A percentile compares a stretch with the other conserved stretches of the same genome.
phyloP scores from a whole-genome alignment of 352 stramenopile genomes.

The Pythium sp. region DNA sequence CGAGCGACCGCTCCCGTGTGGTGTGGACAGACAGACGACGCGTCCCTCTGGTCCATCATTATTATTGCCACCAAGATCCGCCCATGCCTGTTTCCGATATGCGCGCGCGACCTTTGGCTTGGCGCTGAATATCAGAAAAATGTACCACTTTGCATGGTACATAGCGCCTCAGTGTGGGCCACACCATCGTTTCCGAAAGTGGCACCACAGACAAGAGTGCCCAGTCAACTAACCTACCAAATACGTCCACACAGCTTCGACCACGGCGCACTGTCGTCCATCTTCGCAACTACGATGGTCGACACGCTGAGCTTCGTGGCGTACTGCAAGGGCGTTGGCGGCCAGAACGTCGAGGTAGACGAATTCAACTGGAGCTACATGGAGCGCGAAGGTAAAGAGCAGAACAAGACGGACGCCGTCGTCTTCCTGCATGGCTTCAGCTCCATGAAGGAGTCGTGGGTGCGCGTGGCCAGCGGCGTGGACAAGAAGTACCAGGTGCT shows the following conservation, averaged over 20 bases:
- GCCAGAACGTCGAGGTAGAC: constrained; percentile 42
- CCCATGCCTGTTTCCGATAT: neutral
- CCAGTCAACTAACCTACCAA: neutral
- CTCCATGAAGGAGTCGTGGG: no score
- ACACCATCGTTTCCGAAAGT: neutral
- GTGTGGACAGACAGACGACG: neutral
- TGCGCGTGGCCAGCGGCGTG: no score
- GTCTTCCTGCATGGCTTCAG: no score
- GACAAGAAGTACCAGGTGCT: no score
- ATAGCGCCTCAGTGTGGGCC: neutral
- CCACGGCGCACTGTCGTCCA: constrained; percentile 22
- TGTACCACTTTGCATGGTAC: constrained; percentile 3
- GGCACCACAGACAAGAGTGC: no score
- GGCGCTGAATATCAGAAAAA: neutral
- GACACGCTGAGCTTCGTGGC: constrained; percentile 45
- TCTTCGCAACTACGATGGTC: constrained; percentile 28
- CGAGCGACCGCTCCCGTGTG: neutral
- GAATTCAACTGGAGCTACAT: constrained; percentile 77
- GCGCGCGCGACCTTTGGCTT: neutral
- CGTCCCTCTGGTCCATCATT: neutral
- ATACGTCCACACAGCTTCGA: neutral
- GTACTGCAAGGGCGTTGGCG: constrained; percentile 51
- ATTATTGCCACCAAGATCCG: neutral
- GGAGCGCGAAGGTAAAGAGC: constrained; percentile 38
- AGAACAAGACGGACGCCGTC: no score